Conservation (phyloP, 345 rosid species). For the Euphorbia peplus region DNA sequence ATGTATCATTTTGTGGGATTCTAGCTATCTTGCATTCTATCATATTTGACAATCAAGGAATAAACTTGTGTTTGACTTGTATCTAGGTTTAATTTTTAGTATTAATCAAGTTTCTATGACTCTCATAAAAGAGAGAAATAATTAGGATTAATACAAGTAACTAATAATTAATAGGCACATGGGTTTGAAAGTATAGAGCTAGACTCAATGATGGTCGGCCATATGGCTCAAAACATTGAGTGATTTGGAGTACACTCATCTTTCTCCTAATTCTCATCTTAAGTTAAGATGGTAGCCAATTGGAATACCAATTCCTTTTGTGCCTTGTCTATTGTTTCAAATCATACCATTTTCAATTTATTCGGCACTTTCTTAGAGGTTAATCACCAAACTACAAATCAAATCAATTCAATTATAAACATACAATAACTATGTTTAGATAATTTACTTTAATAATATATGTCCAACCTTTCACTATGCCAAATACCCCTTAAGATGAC, state of each 20-base stretch:
- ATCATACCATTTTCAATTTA: neutral
- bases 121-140: too few relatives aligned
- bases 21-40: too few relatives aligned
- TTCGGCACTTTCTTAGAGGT: neutral
- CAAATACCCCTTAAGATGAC: too few relatives aligned
- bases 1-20: too few relatives aligned
- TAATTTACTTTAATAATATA: too few relatives aligned
- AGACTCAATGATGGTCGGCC: constrained; percentile 13
- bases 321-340: neutral
- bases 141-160: neutral
- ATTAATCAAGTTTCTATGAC: neutral
- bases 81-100: too few relatives aligned
- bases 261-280: neutral
- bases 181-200: neutral
- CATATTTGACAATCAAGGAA: too few relatives aligned
- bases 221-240: neutral
- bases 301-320: neutral
- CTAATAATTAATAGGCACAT: neutral
- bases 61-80: too few relatives aligned
- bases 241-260: neutral
- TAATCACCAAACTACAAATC: too few relatives aligned
- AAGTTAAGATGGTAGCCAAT: neutral
- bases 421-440: too few relatives aligned
- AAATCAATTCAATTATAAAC: too few relatives aligned
- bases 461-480: too few relatives aligned